Base-by-base conservation (phyloP, 2,329 filamentous ascomycete species). In the Phialophora chinensis region DNA sequence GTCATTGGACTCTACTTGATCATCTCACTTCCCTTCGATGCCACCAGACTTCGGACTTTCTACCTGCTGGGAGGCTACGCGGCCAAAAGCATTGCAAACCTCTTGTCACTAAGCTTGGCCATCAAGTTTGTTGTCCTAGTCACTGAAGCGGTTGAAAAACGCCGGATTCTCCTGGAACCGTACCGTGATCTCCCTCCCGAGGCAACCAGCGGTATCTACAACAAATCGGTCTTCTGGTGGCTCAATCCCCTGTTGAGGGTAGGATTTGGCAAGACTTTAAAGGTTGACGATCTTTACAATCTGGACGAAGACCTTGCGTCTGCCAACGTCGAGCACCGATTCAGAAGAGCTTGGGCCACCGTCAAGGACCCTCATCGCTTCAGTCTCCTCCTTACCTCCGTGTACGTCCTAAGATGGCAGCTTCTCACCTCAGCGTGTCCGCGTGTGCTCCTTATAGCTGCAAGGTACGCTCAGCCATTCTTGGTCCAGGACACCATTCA, bases 191-290 rank as follows among this genome's bases (percentile, higher is more conserved):
- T 77, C 50, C 83, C 85, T 0, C 80, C 78, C 0, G 86, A 88
- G 71, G 81, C 81, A 2, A 86, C 82, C 1, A 83, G 81, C 55
- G 80, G 84, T 2, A 75, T 84, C n/a, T 82, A 82, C 68, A 85
- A 78, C 66, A 77, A 78, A 52, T 75, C 74, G 0, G 74, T 85
- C 12, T 87, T 87, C 71, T 82, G 79, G 77, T 87, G 85, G 85
- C 73, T 86, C 58, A 85, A 83, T 65, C 78, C 79, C 2, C 72
- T 88, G 6, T 82, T 88, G 50, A 77, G 77, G 29, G 74, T 76
- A 17, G 84, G 85, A 0, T 86, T 80, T 74, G 78, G 74, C 4
- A 81, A 78, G 6, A 68, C 77, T 3, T 69, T 86, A 5, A 70
- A 73, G 0, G 74, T 84, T 0, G 78, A 81, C 7, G 82, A 84